These are phyloP conservation scores for Tilletia horrida DNA, from an alignment of 1,284 basidiomycete genomes.

Conservation along the genomic window DNA sequence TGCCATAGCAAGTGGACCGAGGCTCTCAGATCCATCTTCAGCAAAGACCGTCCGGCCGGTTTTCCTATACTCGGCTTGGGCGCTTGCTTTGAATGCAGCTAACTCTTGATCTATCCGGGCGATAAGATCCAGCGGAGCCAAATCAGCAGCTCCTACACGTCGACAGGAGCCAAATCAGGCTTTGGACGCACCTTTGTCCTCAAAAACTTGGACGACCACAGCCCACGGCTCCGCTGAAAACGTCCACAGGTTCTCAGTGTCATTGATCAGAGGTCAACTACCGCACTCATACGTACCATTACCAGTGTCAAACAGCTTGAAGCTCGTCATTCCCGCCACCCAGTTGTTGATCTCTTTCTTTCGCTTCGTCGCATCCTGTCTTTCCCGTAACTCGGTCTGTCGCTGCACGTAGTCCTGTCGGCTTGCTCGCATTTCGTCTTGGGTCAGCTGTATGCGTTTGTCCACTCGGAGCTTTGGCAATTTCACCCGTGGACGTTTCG, in stretches of 20 bases:
- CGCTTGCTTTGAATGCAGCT: neutral
- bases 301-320: neutral
- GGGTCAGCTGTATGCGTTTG: constrained; percentile 5
- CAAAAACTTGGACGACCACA: neutral
- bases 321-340: neutral
- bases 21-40: neutral
- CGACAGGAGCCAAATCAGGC: too few species aligned
- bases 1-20: neutral
- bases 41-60: neutral
- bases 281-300: neutral
- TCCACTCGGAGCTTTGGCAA: neutral
- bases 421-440: constrained; percentile 10
- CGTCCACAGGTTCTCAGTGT: neutral
- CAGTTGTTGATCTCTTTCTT: neutral
- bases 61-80: neutral
- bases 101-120: neutral
- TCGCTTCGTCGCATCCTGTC: neutral
- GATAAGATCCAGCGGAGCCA: too few species aligned
- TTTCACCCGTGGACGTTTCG: neutral
- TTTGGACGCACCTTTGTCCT: too few species aligned
- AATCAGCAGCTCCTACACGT: too few species aligned
- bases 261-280: neutral
- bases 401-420: constrained; percentile 7
- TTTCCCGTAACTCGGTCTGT: neutral
- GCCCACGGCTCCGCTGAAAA: neutral